Evolutionary conservation across 169 alveolate genomes (phyloP), one percentile per base, ranked within the genome.

Genomic region (Plasmodium chabaudi): DNA sequence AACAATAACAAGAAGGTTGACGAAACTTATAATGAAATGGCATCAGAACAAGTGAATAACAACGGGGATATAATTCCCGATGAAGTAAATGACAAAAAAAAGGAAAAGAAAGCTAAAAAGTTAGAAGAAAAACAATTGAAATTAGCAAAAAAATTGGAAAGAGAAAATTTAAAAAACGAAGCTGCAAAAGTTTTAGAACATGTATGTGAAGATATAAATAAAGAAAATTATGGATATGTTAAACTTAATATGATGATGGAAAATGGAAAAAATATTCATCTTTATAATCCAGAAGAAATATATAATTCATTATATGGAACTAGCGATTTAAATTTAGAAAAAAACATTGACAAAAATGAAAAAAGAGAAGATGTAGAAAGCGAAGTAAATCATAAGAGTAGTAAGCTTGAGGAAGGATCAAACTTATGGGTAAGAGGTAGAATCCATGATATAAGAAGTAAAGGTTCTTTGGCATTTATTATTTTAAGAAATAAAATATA

Each of bases 361-460:
- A 86, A 86, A 44, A 6, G 73, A 44, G 91, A 86, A 57, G 91
- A 86, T 53, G 23, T 34, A n/a, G 60, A 63, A 9, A 23, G 19
- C 9, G 25, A 57, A 57, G 1, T 68, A 5, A 17, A 19, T 19
- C 23, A n/a, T 44, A 19, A 49, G 61, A 77, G 19, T 23, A 88
- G 87, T 5, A 77, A 82, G 44, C 34, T 64, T 42, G 89, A 73
- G 63, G 87, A 68, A 25, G 13, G 42, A 10, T 75, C 89, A 27
- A 64, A 75, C 10, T 89, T 95, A 12, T 95, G 97, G 97, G 65
- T 94, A 53, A 88, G 97, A 47, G 97, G 97, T 3, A 75, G 97
- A 51, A 84, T 95, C 10, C 90, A 94, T 44, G 97, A 95, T 55
- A 91, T 94, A 9, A 88, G 97, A 60, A 92, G 97, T 21, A 95